Percentiles rank a stretch among this genome's conserved stretches.
Conservation (phyloP, 305 asterid genomes). For the Rubia balearica region DNA sequence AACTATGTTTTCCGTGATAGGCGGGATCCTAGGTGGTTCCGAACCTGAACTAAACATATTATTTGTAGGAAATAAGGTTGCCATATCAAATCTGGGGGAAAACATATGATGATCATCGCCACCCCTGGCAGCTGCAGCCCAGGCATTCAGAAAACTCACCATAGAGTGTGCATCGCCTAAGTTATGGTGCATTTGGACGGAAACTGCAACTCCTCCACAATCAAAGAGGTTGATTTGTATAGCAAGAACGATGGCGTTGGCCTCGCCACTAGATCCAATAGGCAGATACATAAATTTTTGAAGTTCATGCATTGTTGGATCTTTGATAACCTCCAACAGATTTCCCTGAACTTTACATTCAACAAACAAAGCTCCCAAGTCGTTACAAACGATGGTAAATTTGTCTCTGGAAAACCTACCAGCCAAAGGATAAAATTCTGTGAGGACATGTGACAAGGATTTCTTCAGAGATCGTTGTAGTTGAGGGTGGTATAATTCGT, state of each 20-base stretch:
- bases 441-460: constrained; percentile 22
- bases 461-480: constrained; percentile 13
- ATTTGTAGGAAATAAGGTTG: constrained; percentile 24
- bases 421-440: constrained; percentile 27
- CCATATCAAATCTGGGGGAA: constrained; percentile 8
- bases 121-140: constrained; percentile 27
- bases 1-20: constrained; percentile 10
- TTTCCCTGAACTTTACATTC: constrained; percentile 24
- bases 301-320: constrained; percentile 23
- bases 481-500: not conserved
- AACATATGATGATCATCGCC: not conserved
- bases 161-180: constrained; percentile 23
- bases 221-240: constrained; percentile 24
- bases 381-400: constrained; percentile 24
- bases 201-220: constrained; percentile 32
- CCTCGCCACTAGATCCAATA: constrained; percentile 6
- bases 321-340: constrained; percentile 9
- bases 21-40: not conserved
- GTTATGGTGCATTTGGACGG: constrained; percentile 25
- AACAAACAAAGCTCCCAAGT: constrained; percentile 24
- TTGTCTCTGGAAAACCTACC: constrained; percentile 17
- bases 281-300: constrained; percentile 15
- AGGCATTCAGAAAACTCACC: constrained; percentile 21
- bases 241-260: not conserved
- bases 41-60: constrained; percentile 8